Percentiles rank a stretch among this genome's conserved stretches.
Evolutionary conservation across 2,329 filamentous ascomycete species (phyloP).

Genomic region (Calonectria hongkongensis): DNA sequence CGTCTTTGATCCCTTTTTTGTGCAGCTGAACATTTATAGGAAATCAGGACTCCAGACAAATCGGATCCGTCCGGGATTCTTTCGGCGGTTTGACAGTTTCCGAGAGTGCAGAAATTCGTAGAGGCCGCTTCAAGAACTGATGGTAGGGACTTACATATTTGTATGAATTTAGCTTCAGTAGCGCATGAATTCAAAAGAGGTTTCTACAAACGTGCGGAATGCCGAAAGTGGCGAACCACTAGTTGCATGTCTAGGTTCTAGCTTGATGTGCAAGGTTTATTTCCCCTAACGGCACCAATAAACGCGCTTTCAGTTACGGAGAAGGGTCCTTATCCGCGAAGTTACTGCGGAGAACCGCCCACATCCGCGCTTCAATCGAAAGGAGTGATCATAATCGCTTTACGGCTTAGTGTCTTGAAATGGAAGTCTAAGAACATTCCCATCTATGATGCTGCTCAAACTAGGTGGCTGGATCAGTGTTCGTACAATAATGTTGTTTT

Average conservation of each 20-base stretch:
- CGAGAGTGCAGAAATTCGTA: not conserved
- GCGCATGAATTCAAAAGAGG: too few species aligned
- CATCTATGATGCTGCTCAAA: not conserved
- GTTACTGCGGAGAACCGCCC: too few species aligned
- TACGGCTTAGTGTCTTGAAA: not conserved
- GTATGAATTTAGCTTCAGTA: not conserved
- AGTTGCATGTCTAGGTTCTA: not conserved
- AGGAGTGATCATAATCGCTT: too few species aligned
- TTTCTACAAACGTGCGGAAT: not conserved
- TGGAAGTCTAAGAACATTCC: not conserved
- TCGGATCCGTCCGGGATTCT: too few species aligned
- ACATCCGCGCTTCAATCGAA: too few species aligned
- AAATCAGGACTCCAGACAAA: not conserved
- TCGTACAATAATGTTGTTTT: not conserved
- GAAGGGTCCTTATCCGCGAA: conserved; percentile 1
- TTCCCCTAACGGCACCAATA: not conserved
- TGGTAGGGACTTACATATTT: not conserved
- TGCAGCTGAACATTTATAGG: too few species aligned
- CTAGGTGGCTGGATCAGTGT: not conserved
- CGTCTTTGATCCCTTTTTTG: not conserved
- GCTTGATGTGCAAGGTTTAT: not conserved
- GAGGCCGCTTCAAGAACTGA: not conserved
- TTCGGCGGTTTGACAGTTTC: not conserved
- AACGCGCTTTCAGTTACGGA: not conserved
- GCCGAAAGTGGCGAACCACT: not conserved